phyloP scores from a whole-genome alignment of 192 early-diverging fungal genomes.

The Rhizophagus prolifer region DNA sequence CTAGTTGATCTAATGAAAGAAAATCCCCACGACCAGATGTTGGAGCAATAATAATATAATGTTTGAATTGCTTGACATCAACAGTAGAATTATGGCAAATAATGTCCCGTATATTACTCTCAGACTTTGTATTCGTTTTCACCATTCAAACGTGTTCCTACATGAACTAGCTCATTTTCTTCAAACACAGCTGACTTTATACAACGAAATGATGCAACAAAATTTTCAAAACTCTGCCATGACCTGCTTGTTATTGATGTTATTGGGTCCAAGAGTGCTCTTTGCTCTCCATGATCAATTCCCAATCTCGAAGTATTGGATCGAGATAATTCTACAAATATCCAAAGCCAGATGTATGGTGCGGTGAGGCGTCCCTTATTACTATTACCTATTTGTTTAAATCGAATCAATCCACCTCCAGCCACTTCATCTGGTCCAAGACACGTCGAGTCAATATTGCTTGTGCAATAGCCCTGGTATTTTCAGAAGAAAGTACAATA shows the following conservation, averaged over 20 bases:
- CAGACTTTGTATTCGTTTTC: conserved; percentile 30
- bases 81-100: background rate
- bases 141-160: conserved; percentile 20
- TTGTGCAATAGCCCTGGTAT: no score
- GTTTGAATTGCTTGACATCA: background rate
- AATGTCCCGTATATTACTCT: background rate
- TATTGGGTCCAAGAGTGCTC: no score
- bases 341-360: conserved; percentile 42
- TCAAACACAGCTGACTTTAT: background rate
- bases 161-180: conserved; percentile 23
- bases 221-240: background rate
- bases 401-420: conserved; percentile 7
- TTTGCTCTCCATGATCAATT: conserved; percentile 6
- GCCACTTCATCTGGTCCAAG: no score
- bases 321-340: conserved; percentile 28
- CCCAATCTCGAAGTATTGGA: conserved; percentile 12
- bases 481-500: no score
- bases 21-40: conserved; percentile 28
- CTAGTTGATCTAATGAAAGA: conserved; percentile 12
- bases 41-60: conserved; percentile 17
- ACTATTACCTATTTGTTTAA: background rate
- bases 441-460: no score
- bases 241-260: no score
- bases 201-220: conserved; percentile 6
- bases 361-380: conserved; percentile 24